These are phyloP conservation scores for Steccherinum ochraceum DNA, from an alignment of 768 basidiomycete species.

Conservation along the genomic window DNA sequence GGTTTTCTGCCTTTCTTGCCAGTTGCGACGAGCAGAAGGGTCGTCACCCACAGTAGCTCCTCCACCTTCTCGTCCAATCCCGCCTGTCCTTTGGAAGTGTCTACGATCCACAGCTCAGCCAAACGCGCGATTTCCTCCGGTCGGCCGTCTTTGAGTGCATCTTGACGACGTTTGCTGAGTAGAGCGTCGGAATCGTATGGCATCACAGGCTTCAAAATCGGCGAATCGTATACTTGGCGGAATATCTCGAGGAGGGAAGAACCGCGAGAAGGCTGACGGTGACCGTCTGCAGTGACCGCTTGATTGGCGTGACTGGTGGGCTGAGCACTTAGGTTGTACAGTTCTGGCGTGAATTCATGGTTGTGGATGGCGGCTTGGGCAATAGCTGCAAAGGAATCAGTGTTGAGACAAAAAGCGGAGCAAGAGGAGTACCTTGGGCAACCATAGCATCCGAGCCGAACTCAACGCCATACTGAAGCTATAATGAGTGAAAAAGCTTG, in stretches of 20 bases:
- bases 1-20: conserved; percentile 41
- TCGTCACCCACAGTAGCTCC: conserved; percentile 43
- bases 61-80: conserved; percentile 38
- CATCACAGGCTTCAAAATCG: conserved; percentile 40
- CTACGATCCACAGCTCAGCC: conserved; percentile 34
- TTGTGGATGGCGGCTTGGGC: conserved; percentile 43
- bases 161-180: conserved; percentile 28
- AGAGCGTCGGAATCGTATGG: conserved; percentile 45
- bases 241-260: conserved; percentile 45
- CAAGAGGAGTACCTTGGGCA: conserved; percentile 42
- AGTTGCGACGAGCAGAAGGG: conserved; percentile 41
- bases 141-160: conserved; percentile 31
- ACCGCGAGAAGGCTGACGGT: conserved; percentile 22
- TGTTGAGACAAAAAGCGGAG: too few species aligned
- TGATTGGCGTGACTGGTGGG: not conserved
- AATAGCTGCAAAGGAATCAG: conserved; percentile 32
- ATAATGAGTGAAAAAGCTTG: not conserved
- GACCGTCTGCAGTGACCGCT: not conserved
- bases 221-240: conserved; percentile 43
- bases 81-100: conserved; percentile 22
- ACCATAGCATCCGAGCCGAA: conserved; percentile 45
- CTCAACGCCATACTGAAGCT: conserved; percentile 42
- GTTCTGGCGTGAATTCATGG: conserved; percentile 17
- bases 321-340: conserved; percentile 25
- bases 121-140: conserved; percentile 40